These are phyloP conservation scores for Rhizophagus sp. DNA, from an alignment of 192 early-diverging fungal genomes.

Conservation along the genomic window DNA sequence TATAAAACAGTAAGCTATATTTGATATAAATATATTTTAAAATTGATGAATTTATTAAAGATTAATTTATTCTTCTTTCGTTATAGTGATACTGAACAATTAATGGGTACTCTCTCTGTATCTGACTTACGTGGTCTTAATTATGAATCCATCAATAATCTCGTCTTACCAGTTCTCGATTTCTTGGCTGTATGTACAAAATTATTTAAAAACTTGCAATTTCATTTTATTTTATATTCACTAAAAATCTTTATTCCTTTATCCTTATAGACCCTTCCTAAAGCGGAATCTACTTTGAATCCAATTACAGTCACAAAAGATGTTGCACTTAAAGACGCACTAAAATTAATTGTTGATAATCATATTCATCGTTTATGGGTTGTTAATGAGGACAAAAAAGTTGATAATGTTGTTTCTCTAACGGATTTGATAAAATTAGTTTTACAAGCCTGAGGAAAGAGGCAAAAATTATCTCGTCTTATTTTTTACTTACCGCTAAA, in stretches of 20 bases:
- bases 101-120: conserved; percentile 49
- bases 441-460: background rate
- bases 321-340: conserved; percentile 38
- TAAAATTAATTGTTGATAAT: conserved; percentile 43
- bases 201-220: background rate
- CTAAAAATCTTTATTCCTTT: background rate
- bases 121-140: conserved; percentile 56
- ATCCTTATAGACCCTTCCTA: background rate
- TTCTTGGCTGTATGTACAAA: conserved; percentile 50
- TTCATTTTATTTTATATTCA: background rate
- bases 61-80: background rate
- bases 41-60: background rate
- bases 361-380: conserved; percentile 65
- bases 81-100: conserved; percentile 29
- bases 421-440: conserved; percentile 51
- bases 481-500: background rate
- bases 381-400: conserved; percentile 38
- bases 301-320: conserved; percentile 33
- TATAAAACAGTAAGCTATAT: conserved; percentile 41
- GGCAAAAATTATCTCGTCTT: background rate
- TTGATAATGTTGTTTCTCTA: conserved; percentile 57
- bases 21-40: background rate
- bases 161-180: conserved; percentile 49
- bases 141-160: conserved; percentile 41
- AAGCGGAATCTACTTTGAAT: background rate